Conservation (phyloP, 1,284 basidiomycete genomes). For the Fistulina hepatica region DNA sequence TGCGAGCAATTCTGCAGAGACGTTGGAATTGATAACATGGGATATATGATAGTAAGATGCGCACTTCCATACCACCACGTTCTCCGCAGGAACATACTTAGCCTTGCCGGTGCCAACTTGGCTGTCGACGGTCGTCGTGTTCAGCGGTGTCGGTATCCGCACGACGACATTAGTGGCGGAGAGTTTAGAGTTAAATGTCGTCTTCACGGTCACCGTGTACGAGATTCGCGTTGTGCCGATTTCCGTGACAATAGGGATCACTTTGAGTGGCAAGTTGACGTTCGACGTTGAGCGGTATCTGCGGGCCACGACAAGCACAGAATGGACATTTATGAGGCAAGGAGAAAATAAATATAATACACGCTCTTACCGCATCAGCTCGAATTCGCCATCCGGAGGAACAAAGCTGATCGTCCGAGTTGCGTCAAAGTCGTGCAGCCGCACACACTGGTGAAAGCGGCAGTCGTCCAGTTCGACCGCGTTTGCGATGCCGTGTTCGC, state of each 20-base stretch:
- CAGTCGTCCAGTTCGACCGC: conserved; percentile 96
- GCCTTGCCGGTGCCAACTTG: conserved; percentile 91
- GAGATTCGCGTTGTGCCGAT: conserved; percentile 86
- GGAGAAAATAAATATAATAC: conserved; percentile 5
- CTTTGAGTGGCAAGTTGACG: conserved; percentile 85
- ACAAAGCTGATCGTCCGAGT: conserved; percentile 93
- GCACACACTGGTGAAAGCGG: conserved; percentile 97
- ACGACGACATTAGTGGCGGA: conserved; percentile 89
- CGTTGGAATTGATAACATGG: conserved; percentile 4
- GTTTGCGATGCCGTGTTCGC: conserved; percentile 54
- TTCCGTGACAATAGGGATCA: conserved; percentile 90
- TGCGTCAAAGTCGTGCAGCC: conserved; percentile 88
- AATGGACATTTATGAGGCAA: conserved; percentile 6
- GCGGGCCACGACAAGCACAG: conserved; percentile 1
- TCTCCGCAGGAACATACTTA: conserved; percentile 93
- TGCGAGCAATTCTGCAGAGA: conserved; percentile 72
- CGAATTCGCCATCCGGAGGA: conserved; percentile 98
- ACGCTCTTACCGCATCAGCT: conserved; percentile 75
- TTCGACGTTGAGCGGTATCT: conserved; percentile 95
- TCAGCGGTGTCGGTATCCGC: conserved; percentile 91
- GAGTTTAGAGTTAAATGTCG: conserved; percentile 86
- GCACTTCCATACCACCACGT: conserved; percentile 96
- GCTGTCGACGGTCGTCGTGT: conserved; percentile 86
- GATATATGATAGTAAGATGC: conserved; percentile 24
- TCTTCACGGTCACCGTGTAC: conserved; percentile 82